Evolutionary conservation across 331 rosid species (phyloP), one percentile per base, ranked within the genome.

Genomic region (Quercus phellos): DNA sequence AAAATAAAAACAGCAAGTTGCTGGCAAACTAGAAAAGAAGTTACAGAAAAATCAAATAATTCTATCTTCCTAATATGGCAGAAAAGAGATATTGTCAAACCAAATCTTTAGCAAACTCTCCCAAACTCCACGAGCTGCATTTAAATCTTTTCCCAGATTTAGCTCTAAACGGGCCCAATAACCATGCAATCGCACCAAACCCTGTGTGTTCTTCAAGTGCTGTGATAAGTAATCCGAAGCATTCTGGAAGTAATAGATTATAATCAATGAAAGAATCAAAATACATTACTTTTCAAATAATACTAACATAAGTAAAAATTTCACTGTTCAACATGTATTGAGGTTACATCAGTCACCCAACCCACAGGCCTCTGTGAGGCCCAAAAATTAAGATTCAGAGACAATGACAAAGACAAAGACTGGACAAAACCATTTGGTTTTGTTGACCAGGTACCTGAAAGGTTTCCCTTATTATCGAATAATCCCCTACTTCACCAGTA

Each of bases 141-240:
- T 78, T 78, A 86, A 27, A 84, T 92, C 94, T 43, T 90, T 87
- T 53, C 86, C 96, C 58, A 88, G 74, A 66, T 73, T 86, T 74
- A 82, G 70, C 90, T 94, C 99, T 51, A 94, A 85, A 81, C 68
- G 93, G 55, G 98, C 99, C 99, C 99, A 92, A 84, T 94, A 94
- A 72, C 89, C 87, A 87, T 91, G 84, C 61, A 94, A 83, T 30
- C 50, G 94, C 79, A 92, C 74, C 77, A 92, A 84, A 74, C 79
- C 85, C 79, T 89, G 89, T 2, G 92, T 88, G 79, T 91, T 91
- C 96, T 91, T 90, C 88, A 92, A 70, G 81, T 87, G 87, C n/a
- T 92, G 91, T 13, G 97, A 82, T 72, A 94, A 84, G 86, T 92
- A 94, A 69, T 92, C 90, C 6, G 89, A 84, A 72, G 99, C 99